phyloP scores from a whole-genome alignment of 495 filamentous ascomycete genomes.

The Beverwykella pulmonaria region DNA sequence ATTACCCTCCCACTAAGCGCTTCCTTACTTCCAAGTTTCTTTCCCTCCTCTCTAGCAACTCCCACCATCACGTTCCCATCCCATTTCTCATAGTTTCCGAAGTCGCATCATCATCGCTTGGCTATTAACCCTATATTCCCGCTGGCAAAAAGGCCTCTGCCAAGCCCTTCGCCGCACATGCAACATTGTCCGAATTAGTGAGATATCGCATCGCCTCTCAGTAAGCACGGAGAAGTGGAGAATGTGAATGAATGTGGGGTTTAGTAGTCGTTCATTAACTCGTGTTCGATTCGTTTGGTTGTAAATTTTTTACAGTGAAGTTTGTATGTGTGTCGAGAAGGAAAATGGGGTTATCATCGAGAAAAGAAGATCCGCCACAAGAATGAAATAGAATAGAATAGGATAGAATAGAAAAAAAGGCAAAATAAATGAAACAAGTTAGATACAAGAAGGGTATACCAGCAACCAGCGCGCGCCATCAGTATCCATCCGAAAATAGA shows the following conservation, averaged over 20 bases:
- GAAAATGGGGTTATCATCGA: slow-evolving; percentile 5
- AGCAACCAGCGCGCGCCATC: slow-evolving; percentile 8
- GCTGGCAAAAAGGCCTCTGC: no score
- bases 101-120: no score
- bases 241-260: neutral
- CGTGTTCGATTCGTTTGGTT: slow-evolving; percentile 7
- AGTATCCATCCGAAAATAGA: slow-evolving; percentile 1
- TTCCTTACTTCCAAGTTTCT: no score
- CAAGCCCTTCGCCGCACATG: no score
- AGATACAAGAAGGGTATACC: slow-evolving; percentile 38
- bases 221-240: neutral
- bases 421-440: slow-evolving; percentile 20
- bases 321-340: neutral
- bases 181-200: no score
- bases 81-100: no score
- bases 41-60: no score
- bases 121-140: no score
- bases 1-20: no score
- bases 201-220: no score
- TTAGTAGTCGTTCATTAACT: slow-evolving; percentile 1
- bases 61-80: no score
- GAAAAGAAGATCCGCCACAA: neutral
- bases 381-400: neutral
- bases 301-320: slow-evolving; percentile 27
- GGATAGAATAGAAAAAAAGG: neutral